Evolutionary conservation across 768 basidiomycete species (phyloP).

Genomic region (Tremella fuciformis): DNA sequence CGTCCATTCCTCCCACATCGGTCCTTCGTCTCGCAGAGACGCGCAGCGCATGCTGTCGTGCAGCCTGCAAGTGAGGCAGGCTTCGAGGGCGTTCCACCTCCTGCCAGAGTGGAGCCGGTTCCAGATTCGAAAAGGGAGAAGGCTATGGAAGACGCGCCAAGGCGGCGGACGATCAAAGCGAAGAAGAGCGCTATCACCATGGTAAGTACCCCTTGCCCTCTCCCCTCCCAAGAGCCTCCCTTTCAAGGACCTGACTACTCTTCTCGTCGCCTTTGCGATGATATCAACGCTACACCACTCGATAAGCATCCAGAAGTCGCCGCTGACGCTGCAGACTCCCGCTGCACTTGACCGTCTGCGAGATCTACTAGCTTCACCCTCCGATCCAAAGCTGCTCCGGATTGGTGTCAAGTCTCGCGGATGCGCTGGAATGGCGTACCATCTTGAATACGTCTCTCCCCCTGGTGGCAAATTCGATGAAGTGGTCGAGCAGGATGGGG

Average conservation of each 20-base stretch:
- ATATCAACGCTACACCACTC: too few relatives aligned
- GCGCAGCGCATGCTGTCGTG: slow-evolving; percentile 14
- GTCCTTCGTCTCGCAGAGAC: too few relatives aligned
- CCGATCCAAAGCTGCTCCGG: slow-evolving; percentile 78
- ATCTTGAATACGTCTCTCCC: slow-evolving; percentile 79
- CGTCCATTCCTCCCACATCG: too few relatives aligned
- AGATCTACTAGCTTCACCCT: slow-evolving; percentile 68
- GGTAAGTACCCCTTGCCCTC: too few relatives aligned
- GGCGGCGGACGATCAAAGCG: slow-evolving; percentile 32
- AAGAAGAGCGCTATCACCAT: slow-evolving; percentile 53
- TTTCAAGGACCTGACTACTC: too few relatives aligned
- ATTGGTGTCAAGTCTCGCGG: slow-evolving; percentile 97
- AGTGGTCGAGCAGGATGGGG: slow-evolving; percentile 91
- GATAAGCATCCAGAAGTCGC: background rate
- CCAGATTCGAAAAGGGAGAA: slow-evolving; percentile 22
- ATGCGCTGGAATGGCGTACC: slow-evolving; percentile 84
- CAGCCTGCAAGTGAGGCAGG: slow-evolving; percentile 16
- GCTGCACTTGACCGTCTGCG: slow-evolving; percentile 69
- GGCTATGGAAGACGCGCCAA: slow-evolving; percentile 15
- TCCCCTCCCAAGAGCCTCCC: too few relatives aligned
- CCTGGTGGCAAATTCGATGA: slow-evolving; percentile 87
- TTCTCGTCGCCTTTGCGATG: background rate
- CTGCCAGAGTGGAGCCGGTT: slow-evolving; percentile 13
- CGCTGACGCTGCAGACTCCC: slow-evolving; percentile 62
- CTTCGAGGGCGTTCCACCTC: slow-evolving; percentile 22